Base-by-base conservation (phyloP, 257 asterid genomes). In the Fraxinus pennsylvanica region DNA sequence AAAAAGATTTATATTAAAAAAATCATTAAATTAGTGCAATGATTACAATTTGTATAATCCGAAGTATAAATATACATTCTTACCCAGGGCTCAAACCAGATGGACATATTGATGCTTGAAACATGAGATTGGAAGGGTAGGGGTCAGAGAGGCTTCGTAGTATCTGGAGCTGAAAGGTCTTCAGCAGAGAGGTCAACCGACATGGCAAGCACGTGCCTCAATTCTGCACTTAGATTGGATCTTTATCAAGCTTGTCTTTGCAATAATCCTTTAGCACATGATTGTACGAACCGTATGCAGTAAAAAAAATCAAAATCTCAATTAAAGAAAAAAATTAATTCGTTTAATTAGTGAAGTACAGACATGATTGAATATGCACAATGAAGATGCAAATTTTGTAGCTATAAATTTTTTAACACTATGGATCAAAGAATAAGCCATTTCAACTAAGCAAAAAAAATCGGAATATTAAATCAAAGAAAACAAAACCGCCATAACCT, bases 161-260 rank as follows among this genome's bases (percentile, higher is more conserved):
- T 41, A 36, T 38, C 17, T 25, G 45, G 3, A 30, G 33, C 33
- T 9, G 68, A 39, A 68, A 25, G 15, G 74, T 50, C 25, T 67
- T 84, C 90, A 12, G 86, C 15, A 35, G 94, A 89, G 41, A 92
- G 84, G 72, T 92, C 96, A 83, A 89, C 96, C 79, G 90, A 74
- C 73, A 88, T 79, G 1, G 96, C 97, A 85, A 92, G 89, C 77
- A 87, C 84, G 45, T 89, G 97, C 21, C 14, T 88, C 71, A 89
- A 79, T 73, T 89, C 91, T 6, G 77, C 72, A 35, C 82, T 59
- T 30, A 92, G 81, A 17, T 76, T 90, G 25, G 67, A 14, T 90
- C 96, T 74, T 83, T 92, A 85, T 92, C 97, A 14, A 89, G 90
- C 86, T 90, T 92, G 38, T 90, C 96, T 74, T 88, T 92, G 79